Percentiles rank a stretch among this genome's conserved stretches.
phyloP scores from a whole-genome alignment of 352 stramenopile species.

The Phytophthora tubulina region DNA sequence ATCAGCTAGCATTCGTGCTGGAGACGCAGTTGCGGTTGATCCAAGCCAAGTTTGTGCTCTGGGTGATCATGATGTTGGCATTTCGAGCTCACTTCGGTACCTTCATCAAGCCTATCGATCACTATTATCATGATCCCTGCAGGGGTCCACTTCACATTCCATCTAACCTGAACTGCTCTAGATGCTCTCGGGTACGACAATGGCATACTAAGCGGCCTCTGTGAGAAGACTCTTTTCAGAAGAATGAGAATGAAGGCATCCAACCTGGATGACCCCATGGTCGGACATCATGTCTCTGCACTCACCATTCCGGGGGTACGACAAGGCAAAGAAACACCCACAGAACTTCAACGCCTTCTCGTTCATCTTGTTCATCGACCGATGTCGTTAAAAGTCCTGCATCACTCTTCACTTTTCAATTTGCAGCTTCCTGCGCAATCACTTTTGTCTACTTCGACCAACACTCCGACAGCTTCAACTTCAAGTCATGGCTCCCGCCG shows the following conservation, averaged over 20 bases:
- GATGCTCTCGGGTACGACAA: too few species aligned
- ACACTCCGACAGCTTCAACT: not conserved
- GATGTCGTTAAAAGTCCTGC: not conserved
- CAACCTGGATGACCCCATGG: not conserved
- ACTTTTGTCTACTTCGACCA: not conserved
- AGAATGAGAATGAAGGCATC: not conserved
- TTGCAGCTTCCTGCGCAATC: not conserved
- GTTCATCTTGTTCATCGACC: not conserved
- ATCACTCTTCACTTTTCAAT: not conserved
- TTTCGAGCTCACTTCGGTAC: conserved; percentile 24
- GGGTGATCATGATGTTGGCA: conserved; percentile 12
- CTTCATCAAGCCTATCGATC: too few species aligned
- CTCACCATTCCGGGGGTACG: conserved; percentile 10
- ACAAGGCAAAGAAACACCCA: conserved; percentile 4
- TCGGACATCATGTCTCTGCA: conserved; percentile 13
- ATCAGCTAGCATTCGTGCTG: conserved; percentile 39
- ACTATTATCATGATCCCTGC: too few species aligned
- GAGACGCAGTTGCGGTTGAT: conserved; percentile 24
- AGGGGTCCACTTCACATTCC: too few species aligned
- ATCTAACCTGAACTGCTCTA: too few species aligned
- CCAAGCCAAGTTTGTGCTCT: conserved; percentile 19
- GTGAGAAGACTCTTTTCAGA: not conserved
- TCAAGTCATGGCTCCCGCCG: conserved; percentile 5
- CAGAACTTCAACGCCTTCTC: not conserved
- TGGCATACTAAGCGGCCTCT: too few species aligned